Evolutionary conservation across 495 filamentous ascomycete species (phyloP), one percentile per base, ranked within the genome.

Genomic region (Darksidea phi): DNA sequence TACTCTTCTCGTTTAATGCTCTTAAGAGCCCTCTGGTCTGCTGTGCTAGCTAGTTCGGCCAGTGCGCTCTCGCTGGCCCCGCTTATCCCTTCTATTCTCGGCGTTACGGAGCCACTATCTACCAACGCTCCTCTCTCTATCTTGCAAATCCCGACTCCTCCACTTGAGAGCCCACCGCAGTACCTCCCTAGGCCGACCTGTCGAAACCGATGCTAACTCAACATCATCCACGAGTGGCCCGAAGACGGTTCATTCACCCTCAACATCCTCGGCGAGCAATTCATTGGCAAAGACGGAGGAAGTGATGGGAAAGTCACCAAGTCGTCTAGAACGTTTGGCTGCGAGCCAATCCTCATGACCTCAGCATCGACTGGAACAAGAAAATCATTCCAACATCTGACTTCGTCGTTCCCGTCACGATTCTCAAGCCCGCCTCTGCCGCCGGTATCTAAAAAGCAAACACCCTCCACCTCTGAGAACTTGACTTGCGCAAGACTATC

Each of bases 171-270:
- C 48, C 79, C 79, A 20, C 81, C 80, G 6, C 11, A 82, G 82
- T 17, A 84, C 81, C n/a, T 76, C 77, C 2, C 82, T 80, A 0
- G 82, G 83, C 18, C 80, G 82, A 53, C 78, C 85, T 1, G 73
- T 85, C 37, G 82, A 86, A 68, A 85, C 81, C 0, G 80, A 86
- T 61, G 75, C 74, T 32, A 71, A 81, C 47, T 82, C 66, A 77
- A 84, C 71, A 85, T 86, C 70, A 83, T 85, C 58, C 77, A 79
- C 66, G 78, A 86, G 67, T 82, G 77, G 74, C 82, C 84, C 11
- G 77, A 83, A 62, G 81, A 82, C 68, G 75, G 82, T 0, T 68
- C 71, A 0, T 70, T 76, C 25, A 72, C 72, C 0, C 67, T 81
- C 21, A 84, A 84, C 66, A 80, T 84, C 56, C 76, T 86, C 6